Conservation (phyloP, 768 basidiomycete species). For the Inosperma sp. region DNA sequence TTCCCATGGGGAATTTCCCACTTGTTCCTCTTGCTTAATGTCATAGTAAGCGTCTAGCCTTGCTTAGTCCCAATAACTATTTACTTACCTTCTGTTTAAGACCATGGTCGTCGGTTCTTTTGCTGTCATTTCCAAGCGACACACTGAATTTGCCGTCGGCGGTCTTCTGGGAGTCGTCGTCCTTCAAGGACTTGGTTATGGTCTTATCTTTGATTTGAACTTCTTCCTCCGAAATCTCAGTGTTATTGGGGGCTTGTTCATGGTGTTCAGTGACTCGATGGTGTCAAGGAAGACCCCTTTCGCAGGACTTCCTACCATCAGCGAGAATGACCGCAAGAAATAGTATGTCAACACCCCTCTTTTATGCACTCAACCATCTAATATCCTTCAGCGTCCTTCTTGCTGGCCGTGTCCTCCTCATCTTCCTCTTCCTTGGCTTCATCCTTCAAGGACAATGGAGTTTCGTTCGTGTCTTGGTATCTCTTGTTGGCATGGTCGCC, state of each 20-base stretch:
- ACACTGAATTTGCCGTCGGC: slow-evolving; percentile 84
- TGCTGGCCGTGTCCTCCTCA: slow-evolving; percentile 92
- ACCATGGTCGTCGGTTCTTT: slow-evolving; percentile 84
- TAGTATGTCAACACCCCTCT: slow-evolving; percentile 56
- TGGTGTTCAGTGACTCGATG: slow-evolving; percentile 98
- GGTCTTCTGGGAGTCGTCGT: slow-evolving; percentile 90
- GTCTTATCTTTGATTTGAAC: slow-evolving; percentile 98
- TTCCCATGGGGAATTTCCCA: slow-evolving; percentile 97
- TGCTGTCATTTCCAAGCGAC: slow-evolving; percentile 80
- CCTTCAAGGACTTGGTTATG: slow-evolving; percentile 96
- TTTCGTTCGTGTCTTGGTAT: slow-evolving; percentile 79
- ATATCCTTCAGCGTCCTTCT: slow-evolving; percentile 75
- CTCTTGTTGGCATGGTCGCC: slow-evolving; percentile 84
- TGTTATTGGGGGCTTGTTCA: slow-evolving; percentile 96
- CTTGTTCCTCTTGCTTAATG: slow-evolving; percentile 85
- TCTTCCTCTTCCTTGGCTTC: slow-evolving; percentile 99
- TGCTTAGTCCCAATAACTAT: not conserved
- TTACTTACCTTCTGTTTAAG: slow-evolving; percentile 35
- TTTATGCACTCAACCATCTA: not conserved
- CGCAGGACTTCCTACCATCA: slow-evolving; percentile 84
- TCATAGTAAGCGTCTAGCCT: slow-evolving; percentile 59
- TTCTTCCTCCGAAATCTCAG: slow-evolving; percentile 99
- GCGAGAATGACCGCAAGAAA: slow-evolving; percentile 96
- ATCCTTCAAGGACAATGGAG: slow-evolving; percentile 92
- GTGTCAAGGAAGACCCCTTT: slow-evolving; percentile 81